Evolutionary conservation across 2,329 filamentous ascomycete genomes (phyloP), one percentile per base, ranked within the genome.

Genomic region (Aspergillus phoenicis): DNA sequence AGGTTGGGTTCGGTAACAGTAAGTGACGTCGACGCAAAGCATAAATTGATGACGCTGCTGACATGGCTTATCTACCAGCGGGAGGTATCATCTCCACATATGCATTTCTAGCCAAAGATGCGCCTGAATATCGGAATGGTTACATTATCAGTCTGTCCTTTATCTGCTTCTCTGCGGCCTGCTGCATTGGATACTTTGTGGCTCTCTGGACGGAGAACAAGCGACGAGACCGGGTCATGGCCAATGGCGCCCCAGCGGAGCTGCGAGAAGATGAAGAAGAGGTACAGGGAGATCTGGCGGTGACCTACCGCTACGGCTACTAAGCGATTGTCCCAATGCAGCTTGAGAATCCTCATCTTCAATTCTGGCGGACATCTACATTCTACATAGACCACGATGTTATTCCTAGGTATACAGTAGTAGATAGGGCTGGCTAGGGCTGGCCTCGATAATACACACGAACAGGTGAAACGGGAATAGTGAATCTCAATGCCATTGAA

Each of bases 101-200:
- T 76, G 80, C 85, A 1, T 92, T 91, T 74, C 71, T 90, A 17
- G 72, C 78, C 24, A 83, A 80, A 56, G 91, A 97, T 72, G 84
- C 85, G 4, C 91, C 91, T 0, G 70, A 75, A 22, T 96, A 89
- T 75, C 84, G 80, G 6, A 87, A 83, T 0, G 93, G 93, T 0
- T 96, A 95, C 76, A 84, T 83, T 57, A 92, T 97, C 64, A 89
- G 87, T 70, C 82, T 96, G 5, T 86, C 83, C 0, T 96, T 96
- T 70, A 84, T 89, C 8, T 84, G 85, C 54, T 72, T 97, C 30
- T 89, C 87, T 57, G 86, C 85, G 15, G 66, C 88, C 3, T 82
- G 71, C 39, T 81, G 79, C 57, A 64, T 74, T 28, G 57, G 64
- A 1, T 82, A 82, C 62, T 70, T 76, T 5, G 33, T 71, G 8